Percentiles rank a stretch among this genome's conserved stretches.
phyloP scores from a whole-genome alignment of 148 eudicot genomes.

The Diospyros kaki region DNA sequence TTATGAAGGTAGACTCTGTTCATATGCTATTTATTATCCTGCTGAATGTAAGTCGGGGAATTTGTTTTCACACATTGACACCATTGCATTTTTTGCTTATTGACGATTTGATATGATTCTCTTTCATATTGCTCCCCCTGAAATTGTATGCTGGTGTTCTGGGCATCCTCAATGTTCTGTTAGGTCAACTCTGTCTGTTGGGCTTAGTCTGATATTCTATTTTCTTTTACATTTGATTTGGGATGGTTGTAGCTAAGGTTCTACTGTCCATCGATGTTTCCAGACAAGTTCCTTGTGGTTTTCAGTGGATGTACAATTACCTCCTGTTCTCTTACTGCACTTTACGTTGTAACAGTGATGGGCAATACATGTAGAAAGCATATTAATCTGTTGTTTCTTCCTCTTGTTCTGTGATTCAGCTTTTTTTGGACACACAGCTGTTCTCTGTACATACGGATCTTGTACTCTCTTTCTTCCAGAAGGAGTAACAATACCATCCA shows the following conservation, averaged over 20 bases:
- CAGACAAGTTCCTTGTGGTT: neutral
- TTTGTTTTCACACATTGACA: too few species aligned
- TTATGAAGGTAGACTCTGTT: constrained; percentile 67
- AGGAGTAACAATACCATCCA: constrained; percentile 44
- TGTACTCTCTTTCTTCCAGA: constrained; percentile 82
- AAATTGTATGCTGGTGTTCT: too few species aligned
- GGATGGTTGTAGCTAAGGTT: too few species aligned
- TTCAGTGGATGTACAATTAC: neutral
- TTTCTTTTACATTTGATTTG: neutral
- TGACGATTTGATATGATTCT: too few species aligned
- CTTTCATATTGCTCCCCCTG: too few species aligned
- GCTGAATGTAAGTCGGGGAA: neutral
- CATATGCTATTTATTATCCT: neutral
- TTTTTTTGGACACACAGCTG: constrained; percentile 79
- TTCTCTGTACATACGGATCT: constrained; percentile 99
- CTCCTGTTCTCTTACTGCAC: neutral
- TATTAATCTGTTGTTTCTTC: constrained; percentile 16
- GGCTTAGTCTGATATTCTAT: neutral
- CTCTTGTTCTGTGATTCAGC: constrained; percentile 39
- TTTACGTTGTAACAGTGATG: neutral
- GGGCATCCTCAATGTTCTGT: too few species aligned
- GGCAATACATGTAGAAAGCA: neutral
- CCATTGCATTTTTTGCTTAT: too few species aligned
- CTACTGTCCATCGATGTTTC: too few species aligned
- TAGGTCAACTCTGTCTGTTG: neutral